phyloP scores from a whole-genome alignment of 2,329 filamentous ascomycete genomes.

The Triangularia verruculosa region DNA sequence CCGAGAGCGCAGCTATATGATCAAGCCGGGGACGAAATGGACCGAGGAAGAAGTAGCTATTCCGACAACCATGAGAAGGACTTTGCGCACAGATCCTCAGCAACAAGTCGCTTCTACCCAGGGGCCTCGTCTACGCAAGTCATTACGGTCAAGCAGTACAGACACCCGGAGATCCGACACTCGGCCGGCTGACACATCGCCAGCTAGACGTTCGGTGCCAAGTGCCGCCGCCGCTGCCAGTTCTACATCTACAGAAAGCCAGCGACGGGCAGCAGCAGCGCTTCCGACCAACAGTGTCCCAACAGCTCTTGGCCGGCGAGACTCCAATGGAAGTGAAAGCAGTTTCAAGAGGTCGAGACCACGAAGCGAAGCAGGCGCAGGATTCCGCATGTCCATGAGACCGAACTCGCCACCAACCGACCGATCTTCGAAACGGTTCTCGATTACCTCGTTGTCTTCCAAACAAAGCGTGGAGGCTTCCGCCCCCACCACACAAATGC shows the following conservation, averaged over 20 bases:
- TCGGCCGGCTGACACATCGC: neutral
- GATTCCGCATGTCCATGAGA: conserved; percentile 75
- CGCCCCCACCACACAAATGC: conserved; percentile 38
- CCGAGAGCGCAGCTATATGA: conserved; percentile 30
- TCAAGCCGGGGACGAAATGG: conserved; percentile 32
- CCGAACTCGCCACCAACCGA: conserved; percentile 33
- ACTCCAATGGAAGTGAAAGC: conserved; percentile 70
- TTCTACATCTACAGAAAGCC: conserved; percentile 2
- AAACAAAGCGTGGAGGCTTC: conserved; percentile 42
- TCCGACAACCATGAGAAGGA: conserved; percentile 24
- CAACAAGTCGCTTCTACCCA: conserved; percentile 18
- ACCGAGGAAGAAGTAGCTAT: conserved; percentile 16
- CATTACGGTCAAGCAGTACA: conserved; percentile 26
- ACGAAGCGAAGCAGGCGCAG: conserved; percentile 45
- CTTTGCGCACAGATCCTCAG: conserved; percentile 21
- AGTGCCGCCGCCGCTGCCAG: neutral
- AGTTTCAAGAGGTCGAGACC: conserved; percentile 71
- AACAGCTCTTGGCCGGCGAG: conserved; percentile 48
- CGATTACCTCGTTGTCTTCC: conserved; percentile 59
- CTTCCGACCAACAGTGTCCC: conserved; percentile 7
- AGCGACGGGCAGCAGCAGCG: neutral
- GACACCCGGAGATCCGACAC: conserved; percentile 5
- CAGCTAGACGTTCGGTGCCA: conserved; percentile 5
- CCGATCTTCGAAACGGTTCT: conserved; percentile 49
- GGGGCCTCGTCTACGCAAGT: conserved; percentile 35